Conservation (phyloP, 495 filamentous ascomycete species). For the Alectoria sarmentosa region DNA sequence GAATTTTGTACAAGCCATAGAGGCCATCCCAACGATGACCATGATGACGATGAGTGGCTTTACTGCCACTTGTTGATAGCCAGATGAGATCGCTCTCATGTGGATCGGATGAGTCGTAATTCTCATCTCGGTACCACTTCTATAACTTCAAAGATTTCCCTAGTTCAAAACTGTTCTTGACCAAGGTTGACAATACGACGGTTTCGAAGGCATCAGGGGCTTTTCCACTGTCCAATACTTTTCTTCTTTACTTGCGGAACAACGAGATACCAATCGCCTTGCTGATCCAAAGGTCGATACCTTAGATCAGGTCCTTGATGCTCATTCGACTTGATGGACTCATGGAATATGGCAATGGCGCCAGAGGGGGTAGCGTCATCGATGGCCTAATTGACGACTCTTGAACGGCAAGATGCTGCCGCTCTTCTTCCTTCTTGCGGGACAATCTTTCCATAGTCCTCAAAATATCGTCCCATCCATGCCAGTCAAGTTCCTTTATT, state of each 20-base stretch:
- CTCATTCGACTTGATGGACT: conserved; percentile 21
- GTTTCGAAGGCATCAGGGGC: background rate
- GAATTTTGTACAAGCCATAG: conserved; percentile 9
- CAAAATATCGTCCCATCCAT: conserved; percentile 22
- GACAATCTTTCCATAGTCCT: conserved; percentile 24
- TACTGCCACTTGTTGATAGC: background rate
- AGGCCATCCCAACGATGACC: background rate
- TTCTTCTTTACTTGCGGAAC: background rate
- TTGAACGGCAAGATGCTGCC: conserved; percentile 1
- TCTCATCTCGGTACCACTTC: background rate
- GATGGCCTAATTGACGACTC: conserved; percentile 12
- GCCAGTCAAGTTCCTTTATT: conserved; percentile 32
- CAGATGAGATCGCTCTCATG: background rate
- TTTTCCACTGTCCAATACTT: background rate
- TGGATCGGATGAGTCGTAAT: background rate
- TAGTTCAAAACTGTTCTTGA: background rate
- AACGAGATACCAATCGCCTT: background rate
- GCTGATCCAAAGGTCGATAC: background rate
- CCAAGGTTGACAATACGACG: too few species aligned
- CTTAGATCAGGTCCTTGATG: conserved; percentile 22
- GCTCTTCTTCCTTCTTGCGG: conserved; percentile 25
- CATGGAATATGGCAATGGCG: conserved; percentile 13
- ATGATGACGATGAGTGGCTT: background rate
- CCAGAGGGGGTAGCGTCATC: conserved; percentile 18
- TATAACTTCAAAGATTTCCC: background rate